Evolutionary conservation across 192 early-diverging fungal species (phyloP).

Genomic region (Haplosporangium gracile): DNA sequence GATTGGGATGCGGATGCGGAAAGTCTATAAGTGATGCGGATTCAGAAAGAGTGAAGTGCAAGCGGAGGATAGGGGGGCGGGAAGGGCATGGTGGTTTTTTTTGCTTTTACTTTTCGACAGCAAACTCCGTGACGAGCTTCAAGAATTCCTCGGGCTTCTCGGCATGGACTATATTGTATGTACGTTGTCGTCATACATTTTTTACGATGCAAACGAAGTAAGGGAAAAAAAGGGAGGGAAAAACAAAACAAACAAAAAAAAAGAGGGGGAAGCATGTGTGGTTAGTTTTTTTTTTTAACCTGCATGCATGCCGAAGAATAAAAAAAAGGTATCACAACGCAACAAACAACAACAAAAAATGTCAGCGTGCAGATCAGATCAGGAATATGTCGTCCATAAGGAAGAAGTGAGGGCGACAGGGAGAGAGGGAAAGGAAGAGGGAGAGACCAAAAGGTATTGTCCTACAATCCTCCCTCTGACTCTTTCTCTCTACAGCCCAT

Average conservation of each 20-base stretch:
- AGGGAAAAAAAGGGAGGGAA: not conserved
- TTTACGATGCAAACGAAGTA: not conserved
- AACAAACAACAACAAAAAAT: constrained; percentile 19
- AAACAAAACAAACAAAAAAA: not conserved
- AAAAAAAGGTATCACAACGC: not conserved
- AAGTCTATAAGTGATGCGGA: too few species aligned
- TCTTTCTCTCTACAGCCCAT: not conserved
- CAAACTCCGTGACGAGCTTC: constrained; percentile 66
- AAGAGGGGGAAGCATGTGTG: not conserved
- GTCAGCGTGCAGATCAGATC: not conserved
- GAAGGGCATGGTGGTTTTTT: not conserved
- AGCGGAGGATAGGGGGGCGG: not conserved
- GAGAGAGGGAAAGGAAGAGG: not conserved
- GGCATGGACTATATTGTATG: constrained; percentile 67
- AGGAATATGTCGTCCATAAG: not conserved
- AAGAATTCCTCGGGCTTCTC: constrained; percentile 79
- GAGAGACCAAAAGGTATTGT: not conserved
- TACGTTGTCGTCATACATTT: not conserved
- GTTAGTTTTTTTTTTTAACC: not conserved
- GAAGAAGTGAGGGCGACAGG: too few species aligned
- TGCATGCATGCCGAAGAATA: not conserved
- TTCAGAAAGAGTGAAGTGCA: too few species aligned
- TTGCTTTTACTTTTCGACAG: constrained; percentile 30
- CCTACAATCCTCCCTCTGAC: not conserved
- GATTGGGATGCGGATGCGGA: too few species aligned